Evolutionary conservation across 2,329 filamentous ascomycete genomes (phyloP).

Genomic region (Paraphaeosphaeria sporulosa): DNA sequence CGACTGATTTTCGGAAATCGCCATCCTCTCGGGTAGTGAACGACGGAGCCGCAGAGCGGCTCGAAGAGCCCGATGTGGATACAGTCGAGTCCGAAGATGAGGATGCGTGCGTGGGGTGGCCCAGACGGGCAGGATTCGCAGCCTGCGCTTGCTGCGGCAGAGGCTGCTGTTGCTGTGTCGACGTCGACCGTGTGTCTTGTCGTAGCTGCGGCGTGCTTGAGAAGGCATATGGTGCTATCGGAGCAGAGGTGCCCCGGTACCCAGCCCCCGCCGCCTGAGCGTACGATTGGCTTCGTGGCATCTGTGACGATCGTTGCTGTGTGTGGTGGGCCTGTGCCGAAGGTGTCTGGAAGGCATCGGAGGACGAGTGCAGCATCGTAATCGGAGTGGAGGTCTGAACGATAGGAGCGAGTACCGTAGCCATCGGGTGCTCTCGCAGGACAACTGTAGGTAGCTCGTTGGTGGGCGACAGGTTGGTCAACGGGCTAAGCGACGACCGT

Average conservation of each 20-base stretch:
- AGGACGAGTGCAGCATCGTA: constrained; percentile 59
- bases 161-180: constrained; percentile 58
- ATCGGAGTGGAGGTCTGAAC: constrained; percentile 56
- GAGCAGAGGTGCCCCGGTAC: constrained; percentile 54
- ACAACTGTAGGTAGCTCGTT: constrained; percentile 29
- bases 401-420: constrained; percentile 57
- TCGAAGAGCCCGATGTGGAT: constrained; percentile 60
- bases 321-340: constrained; percentile 47
- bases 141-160: constrained; percentile 38
- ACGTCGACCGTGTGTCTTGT: constrained; percentile 63
- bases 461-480: constrained; percentile 26
- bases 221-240: constrained; percentile 60
- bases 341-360: constrained; percentile 56
- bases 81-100: constrained; percentile 53
- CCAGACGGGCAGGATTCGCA: constrained; percentile 37
- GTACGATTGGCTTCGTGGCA: constrained; percentile 53
- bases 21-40: constrained; percentile 59
- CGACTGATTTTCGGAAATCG: constrained; percentile 46
- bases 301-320: constrained; percentile 50
- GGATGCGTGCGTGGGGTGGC: constrained; percentile 49
- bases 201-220: constrained; percentile 62
- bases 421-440: constrained; percentile 45
- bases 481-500: constrained; percentile 24
- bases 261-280: constrained; percentile 46
- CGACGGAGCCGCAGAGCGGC: constrained; percentile 50